Evolutionary conservation across 345 rosid genomes (phyloP).

Genomic region (Mangifera indica): DNA sequence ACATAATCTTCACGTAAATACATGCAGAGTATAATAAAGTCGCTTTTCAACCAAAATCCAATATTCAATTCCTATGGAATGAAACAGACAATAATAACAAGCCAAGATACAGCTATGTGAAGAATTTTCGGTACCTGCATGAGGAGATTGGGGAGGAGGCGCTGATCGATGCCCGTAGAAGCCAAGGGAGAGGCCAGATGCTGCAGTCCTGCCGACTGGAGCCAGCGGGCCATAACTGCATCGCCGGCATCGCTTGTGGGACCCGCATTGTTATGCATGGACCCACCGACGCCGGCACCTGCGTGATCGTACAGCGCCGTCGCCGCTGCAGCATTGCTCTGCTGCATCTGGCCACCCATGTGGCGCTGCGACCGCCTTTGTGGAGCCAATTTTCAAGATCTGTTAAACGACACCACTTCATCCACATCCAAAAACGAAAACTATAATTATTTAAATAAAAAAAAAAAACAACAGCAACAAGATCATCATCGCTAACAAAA

Average conservation of each 20-base stretch:
- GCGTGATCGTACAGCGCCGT: slow-evolving; percentile 67
- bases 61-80: neutral
- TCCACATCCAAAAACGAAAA: slow-evolving; percentile 11
- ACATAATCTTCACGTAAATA: neutral
- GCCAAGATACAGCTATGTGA: neutral
- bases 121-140: slow-evolving; percentile 63
- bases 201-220: slow-evolving; percentile 98
- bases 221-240: slow-evolving; percentile 99
- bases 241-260: slow-evolving; percentile 78
- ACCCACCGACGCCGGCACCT: slow-evolving; percentile 32
- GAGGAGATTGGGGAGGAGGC: slow-evolving; percentile 79
- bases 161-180: slow-evolving; percentile 73
- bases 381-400: slow-evolving; percentile 98
- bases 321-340: slow-evolving; percentile 79
- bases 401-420: slow-evolving; percentile 47
- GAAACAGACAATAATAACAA: neutral
- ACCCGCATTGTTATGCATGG: slow-evolving; percentile 58
- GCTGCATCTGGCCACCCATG: slow-evolving; percentile 99
- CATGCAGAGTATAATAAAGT: neutral
- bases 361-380: slow-evolving; percentile 99
- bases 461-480: slow-evolving; percentile 6
- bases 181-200: slow-evolving; percentile 98
- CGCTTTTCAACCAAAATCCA: neutral
- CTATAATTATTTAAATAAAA: slow-evolving; percentile 12
- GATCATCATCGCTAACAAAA: neutral